Percentiles rank a stretch among this genome's conserved stretches.
These are phyloP conservation scores for Breviolum minutum DNA, from an alignment of 73 alveolate genomes.

Conservation along the genomic window DNA sequence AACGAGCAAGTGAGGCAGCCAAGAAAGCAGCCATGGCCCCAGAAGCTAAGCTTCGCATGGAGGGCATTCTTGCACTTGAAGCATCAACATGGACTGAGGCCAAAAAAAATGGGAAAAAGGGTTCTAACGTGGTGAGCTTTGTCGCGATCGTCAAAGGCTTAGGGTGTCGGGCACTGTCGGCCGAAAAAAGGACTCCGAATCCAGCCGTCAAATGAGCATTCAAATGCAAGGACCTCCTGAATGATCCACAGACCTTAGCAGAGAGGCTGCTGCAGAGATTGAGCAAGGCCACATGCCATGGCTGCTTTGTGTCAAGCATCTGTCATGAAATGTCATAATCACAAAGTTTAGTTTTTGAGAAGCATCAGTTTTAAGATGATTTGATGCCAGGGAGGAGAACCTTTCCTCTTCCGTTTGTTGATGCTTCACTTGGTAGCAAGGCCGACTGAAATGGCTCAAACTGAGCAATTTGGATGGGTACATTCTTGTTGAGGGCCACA, in stretches of 20 bases:
- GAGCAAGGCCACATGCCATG: constrained; percentile 95
- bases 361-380: not conserved
- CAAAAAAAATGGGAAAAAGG: constrained; percentile 97
- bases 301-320: not conserved
- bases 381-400: constrained; percentile 96
- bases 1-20: constrained; percentile 33
- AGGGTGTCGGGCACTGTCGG: not conserved
- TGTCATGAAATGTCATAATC: not conserved
- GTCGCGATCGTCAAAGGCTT: constrained; percentile 97
- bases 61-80: not conserved
- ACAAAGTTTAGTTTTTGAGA: not conserved
- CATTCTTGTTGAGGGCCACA: no score
- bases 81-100: constrained; percentile 96
- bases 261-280: constrained; percentile 97
- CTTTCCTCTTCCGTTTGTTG: constrained; percentile 97
- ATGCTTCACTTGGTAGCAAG: constrained; percentile 97
- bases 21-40: constrained; percentile 63
- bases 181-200: not conserved
- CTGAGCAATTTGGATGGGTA: no score
- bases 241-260: constrained; percentile 98
- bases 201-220: not conserved
- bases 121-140: constrained; percentile 96
- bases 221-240: constrained; percentile 95
- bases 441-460: not conserved
- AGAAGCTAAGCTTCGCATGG: not conserved